Conservation (phyloP, 192 early-diverging fungal genomes). For the Coemansia pectinata region DNA sequence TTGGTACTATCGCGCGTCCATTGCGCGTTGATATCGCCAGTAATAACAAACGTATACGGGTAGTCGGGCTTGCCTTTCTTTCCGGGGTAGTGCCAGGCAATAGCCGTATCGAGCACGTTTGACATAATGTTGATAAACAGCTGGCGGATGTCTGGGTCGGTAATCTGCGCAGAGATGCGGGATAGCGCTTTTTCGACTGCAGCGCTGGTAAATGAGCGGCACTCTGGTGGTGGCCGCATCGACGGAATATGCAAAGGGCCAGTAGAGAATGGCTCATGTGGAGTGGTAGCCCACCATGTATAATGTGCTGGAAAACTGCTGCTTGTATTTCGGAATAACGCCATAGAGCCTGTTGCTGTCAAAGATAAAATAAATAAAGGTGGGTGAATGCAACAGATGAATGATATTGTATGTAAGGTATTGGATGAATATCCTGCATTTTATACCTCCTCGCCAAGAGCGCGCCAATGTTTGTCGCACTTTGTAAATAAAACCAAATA, state of each 20-base stretch:
- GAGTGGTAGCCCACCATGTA: constrained; percentile 20
- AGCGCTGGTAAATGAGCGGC: constrained; percentile 55
- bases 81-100: constrained; percentile 48
- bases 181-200: constrained; percentile 46
- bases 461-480: too few species aligned
- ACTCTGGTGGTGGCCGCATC: constrained; percentile 48
- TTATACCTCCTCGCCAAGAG: too few species aligned
- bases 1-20: constrained; percentile 70
- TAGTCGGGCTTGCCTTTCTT: background rate
- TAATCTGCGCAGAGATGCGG: constrained; percentile 28
- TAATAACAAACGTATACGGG: constrained; percentile 65
- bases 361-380: background rate
- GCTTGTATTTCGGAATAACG: constrained; percentile 15
- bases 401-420: background rate
- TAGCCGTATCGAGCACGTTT: constrained; percentile 67
- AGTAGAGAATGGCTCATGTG: constrained; percentile 24
- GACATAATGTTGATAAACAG: constrained; percentile 63
- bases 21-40: constrained; percentile 70
- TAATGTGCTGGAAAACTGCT: constrained; percentile 40
- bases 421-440: too few species aligned
- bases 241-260: constrained; percentile 27
- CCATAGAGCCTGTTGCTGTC: background rate
- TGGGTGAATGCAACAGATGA: background rate
- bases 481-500: too few species aligned
- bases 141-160: constrained; percentile 48